Base-by-base conservation (phyloP, 176 grass and related monocot species). In the Musa beccarii region DNA sequence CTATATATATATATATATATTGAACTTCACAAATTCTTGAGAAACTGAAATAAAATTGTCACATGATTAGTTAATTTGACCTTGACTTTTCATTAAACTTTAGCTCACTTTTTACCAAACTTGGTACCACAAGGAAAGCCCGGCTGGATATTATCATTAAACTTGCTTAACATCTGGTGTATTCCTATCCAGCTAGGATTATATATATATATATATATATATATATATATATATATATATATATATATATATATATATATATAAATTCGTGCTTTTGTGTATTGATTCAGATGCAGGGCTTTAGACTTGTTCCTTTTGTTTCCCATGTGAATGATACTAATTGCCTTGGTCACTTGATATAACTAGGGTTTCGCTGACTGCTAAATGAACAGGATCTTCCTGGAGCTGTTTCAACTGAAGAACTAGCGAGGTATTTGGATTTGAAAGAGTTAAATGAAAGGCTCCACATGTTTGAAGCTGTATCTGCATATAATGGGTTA, bases 401-500 rank as follows among this genome's bases (percentile, higher is more conserved):
- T 66, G 86, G 87, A 86, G 84, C 86, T 68, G 76, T 92, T 75
- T 88, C 81, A 15, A 83, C 84, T 81, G 89, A 94, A 73, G 85
- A 99, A 77, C 70, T 99, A 81, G 81, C 80, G 15, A 94, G 96
- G 59, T 86, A 92, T 83, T 72, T 99, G 79, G 88, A 89, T 80
- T 86, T 95, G 63, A 95, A 99, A 82, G 91, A 92, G 79, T 78
- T 99, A 72, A 91, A 92, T 17, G 91, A 89, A 80, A 89, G 91
- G 73, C 74, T 78, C 63, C 84, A 81, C 81, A 86, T 92, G 88
- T 89, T 87, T 56, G 72, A 86, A 81, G 86, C 89, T 84, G 85
- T 89, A 69, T 99, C 96, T 76, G 84, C 96, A 55, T 89, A 89
- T 77, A 85, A 99, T 79, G 96, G 90, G 96, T 99, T 64, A 74